Percentiles rank a stretch among this genome's conserved stretches.
Evolutionary conservation across 805 yeast species (phyloP).

Genomic region (Torulaspora gathmanii): DNA sequence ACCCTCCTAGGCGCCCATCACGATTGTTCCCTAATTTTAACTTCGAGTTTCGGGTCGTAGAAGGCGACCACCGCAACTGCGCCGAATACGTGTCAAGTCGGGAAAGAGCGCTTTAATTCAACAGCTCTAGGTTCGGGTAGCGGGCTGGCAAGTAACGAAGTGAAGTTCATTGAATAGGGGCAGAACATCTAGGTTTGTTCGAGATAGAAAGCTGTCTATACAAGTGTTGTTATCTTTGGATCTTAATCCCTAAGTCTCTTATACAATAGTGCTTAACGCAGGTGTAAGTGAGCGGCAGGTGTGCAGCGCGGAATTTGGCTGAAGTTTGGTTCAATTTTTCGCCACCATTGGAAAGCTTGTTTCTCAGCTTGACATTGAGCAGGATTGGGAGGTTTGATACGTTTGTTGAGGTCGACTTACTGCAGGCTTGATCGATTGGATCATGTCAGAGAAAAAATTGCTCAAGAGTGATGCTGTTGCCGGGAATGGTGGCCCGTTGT

Average conservation of each 20-base stretch:
- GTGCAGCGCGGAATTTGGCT: too few relatives aligned
- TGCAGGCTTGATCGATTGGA: background rate
- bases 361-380: too few relatives aligned
- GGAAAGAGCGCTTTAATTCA: slow-evolving; percentile 4
- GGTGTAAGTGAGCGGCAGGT: too few relatives aligned
- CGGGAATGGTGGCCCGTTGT: slow-evolving; percentile 11
- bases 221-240: background rate
- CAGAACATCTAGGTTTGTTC: background rate
- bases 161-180: background rate
- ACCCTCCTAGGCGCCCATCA: background rate
- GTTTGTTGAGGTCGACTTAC: background rate
- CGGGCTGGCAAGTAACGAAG: background rate
- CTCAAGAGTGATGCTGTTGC: background rate
- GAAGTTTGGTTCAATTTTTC: too few relatives aligned
- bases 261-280: background rate
- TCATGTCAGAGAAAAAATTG: slow-evolving; percentile 12
- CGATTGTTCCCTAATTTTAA: background rate
- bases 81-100: background rate
- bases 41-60: background rate
- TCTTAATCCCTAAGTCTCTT: background rate
- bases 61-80: background rate
- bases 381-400: background rate
- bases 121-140: background rate
- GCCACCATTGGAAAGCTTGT: too few relatives aligned
- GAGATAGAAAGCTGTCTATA: background rate